Base-by-base conservation (phyloP, 768 basidiomycete genomes). In the Megacollybia marginata region DNA sequence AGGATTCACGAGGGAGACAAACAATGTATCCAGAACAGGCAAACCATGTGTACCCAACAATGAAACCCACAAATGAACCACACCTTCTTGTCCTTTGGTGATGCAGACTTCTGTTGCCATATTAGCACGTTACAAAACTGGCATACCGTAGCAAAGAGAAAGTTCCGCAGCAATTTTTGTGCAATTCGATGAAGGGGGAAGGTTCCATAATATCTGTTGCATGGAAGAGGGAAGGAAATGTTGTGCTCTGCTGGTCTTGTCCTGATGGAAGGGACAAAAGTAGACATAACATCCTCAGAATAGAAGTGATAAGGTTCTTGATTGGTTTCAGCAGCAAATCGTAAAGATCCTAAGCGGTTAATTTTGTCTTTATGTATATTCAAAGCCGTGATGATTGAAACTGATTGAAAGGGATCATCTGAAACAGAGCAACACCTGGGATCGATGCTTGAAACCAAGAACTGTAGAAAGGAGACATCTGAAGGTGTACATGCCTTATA, bases 331-430 rank as follows among this genome's bases (percentile, higher is more conserved):
- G 18, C 5, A 55, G 57, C 7, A 57, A 2, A 16, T 53, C 32
- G 54, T n/a, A n/a, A n/a, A n/a, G n/a, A n/a, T n/a, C n/a, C n/a
- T n/a, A n/a, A n/a, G n/a, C n/a, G n/a, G n/a, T 66, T 66, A 0
- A 65, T 43, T 23, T 47, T 42, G 48, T 66, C 65, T 40, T 56
- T 49, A 32, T 61, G 52, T 15, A 49, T 19, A 54, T 65, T 65
- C 10, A 40, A 47, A 11, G 48, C 46, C 13, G 58, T 57, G 18
- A 66, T 65, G 1, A 63, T 50, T 33, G 63, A 53, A 3, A 57
- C 52, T 55, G 62, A 36, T 33, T 57, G 33, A 46, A 64, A 64
- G 1, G 46, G 16, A 11, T 40, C 31, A 46, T 54, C 33, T 23
- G 42, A 16, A 15, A 59, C 11, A 5, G 49, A 36, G 11, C 52